Evolutionary conservation across 208 protist species (phyloP).

Genomic region (Leishmania arabica): DNA sequence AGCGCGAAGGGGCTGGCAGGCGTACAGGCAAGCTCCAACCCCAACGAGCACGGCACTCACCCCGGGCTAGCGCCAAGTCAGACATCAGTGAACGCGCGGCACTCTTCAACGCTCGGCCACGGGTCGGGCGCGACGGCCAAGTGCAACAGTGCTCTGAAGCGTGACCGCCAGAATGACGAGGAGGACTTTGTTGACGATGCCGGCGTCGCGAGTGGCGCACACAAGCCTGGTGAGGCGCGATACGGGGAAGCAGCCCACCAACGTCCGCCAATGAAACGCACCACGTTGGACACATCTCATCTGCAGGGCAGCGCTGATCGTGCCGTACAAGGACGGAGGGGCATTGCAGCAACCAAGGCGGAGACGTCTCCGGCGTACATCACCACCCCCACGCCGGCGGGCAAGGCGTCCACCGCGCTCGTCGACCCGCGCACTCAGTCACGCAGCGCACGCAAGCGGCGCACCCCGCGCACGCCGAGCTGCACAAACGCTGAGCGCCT

Average conservation of each 20-base stretch:
- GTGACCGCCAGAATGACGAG: conserved; percentile 28
- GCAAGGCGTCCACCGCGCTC: conserved; percentile 29
- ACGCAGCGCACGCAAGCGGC: conserved; percentile 37
- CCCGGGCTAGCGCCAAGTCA: background rate
- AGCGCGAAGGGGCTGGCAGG: background rate
- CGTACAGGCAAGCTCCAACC: background rate
- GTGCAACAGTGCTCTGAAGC: conserved; percentile 34
- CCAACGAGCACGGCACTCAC: background rate
- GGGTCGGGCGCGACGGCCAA: background rate
- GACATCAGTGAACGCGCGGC: conserved; percentile 12
- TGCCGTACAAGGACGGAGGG: background rate
- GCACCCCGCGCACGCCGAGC: conserved; percentile 76
- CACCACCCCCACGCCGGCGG: conserved; percentile 12
- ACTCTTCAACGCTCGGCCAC: background rate
- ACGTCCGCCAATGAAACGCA: conserved; percentile 5
- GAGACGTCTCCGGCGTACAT: conserved; percentile 31
- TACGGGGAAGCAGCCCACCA: background rate
- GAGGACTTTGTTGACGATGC: conserved; percentile 16
- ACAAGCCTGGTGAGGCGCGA: background rate
- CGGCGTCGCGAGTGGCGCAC: background rate
- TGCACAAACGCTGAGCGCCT: conserved; percentile 65
- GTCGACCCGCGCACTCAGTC: conserved; percentile 24
- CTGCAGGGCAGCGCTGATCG: background rate
- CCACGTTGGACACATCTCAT: conserved; percentile 5
- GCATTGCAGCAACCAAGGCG: conserved; percentile 2